Conservation (phyloP, 1,139 yeast species). For the Nakaseomyces uthaithaninus region DNA sequence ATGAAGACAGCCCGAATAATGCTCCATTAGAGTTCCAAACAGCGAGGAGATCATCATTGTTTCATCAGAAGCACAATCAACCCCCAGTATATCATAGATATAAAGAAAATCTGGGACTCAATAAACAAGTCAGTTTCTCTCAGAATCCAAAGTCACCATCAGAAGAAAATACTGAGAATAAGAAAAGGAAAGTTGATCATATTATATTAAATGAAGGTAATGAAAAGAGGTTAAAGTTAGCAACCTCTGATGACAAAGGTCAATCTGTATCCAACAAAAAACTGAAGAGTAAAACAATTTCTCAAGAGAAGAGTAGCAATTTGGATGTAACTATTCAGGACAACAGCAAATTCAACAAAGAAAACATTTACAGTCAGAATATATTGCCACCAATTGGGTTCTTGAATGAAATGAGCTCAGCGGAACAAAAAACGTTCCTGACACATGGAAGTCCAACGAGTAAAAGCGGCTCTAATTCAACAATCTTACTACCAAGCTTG, state of each 20-base stretch:
- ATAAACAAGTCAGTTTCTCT: slow-evolving; percentile 1
- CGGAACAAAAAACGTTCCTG: slow-evolving; percentile 1
- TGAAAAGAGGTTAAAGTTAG: too few relatives aligned
- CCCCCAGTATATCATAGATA: background rate
- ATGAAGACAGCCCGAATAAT: slow-evolving; percentile 30
- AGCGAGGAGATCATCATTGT: slow-evolving; percentile 11
- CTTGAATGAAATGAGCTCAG: background rate
- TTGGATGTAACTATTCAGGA: too few relatives aligned
- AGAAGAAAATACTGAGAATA: background rate
- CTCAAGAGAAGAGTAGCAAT: too few relatives aligned
- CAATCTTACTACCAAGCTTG: background rate
- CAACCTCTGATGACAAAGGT: too few relatives aligned
- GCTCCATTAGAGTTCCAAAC: slow-evolving; percentile 34
- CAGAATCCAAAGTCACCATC: background rate
- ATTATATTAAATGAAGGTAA: slow-evolving; percentile 11
- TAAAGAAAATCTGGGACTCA: background rate
- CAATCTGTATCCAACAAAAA: too few relatives aligned
- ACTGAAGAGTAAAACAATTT: too few relatives aligned
- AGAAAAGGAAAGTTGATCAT: slow-evolving; percentile 10
- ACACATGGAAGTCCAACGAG: background rate
- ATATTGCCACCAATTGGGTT: background rate
- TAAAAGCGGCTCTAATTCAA: slow-evolving; percentile 1
- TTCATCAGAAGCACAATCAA: slow-evolving; percentile 16
- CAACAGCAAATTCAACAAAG: background rate
- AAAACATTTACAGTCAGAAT: background rate